Base-by-base conservation (phyloP, 2,329 filamentous ascomycete genomes). In the Sporothrix inflata region DNA sequence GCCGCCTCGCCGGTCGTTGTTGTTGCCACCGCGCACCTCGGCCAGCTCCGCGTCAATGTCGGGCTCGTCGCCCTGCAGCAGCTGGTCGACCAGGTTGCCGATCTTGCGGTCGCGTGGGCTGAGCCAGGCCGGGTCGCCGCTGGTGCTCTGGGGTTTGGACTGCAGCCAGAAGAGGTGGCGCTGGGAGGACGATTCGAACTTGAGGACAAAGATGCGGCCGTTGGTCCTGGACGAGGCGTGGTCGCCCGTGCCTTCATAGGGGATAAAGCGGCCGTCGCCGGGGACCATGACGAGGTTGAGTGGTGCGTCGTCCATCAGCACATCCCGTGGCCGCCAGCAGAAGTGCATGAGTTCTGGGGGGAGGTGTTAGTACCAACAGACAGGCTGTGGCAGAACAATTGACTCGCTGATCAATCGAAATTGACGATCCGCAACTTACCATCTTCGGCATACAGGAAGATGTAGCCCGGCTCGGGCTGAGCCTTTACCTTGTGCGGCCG, bases 151-250 rank as follows among this genome's bases (percentile, higher is more conserved):
- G 42, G 91, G 88, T 82, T 94, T 94, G 40, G 94, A 96, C 83
- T 99, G 96, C 79, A 99, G 85, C 94, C 95, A 99, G 85, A 98
- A 99, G 73, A 98, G 87, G 82, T 98, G 88, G 78, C 94, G 90
- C 82, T 97, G 91, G 73, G 94, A 96, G 75, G 94, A 97, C 14
- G 94, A 98, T 40, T 88, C 89, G 84, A 99, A 99, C 82, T 97
- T 98, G 79, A 99, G 90, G 72, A 92, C 91, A 81, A 94, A 98
- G 80, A 99, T 91, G 78, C 96, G 93, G 76, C 94, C 97, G 79
- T 97, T 94, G 61, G 91, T 91, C 79, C 92, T 89, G 72, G 88
- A 84, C 19, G 86, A 84, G 1, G 86, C 84, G 75, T 89, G 86
- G 69, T 87, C 85, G 19, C 85, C 83, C 71, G 85, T 86, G 72